Base-by-base conservation (phyloP, 2,329 filamentous ascomycete genomes). In the Pseudocercospora fuligena region DNA sequence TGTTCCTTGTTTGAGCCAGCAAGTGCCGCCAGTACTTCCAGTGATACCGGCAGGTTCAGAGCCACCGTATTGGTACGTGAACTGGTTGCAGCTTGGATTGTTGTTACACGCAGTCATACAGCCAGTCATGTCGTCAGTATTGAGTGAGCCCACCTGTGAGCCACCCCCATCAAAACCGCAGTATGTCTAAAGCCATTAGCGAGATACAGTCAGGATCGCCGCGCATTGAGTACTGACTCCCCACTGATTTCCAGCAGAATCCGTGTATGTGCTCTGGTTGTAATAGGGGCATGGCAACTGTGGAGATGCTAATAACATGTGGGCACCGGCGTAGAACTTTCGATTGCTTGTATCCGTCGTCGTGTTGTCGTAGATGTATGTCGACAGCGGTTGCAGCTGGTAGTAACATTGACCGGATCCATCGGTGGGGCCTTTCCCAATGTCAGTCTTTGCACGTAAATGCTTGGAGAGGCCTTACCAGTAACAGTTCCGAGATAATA, bases 401-500 rank as follows among this genome's bases (percentile, higher is more conserved):
- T 40, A 58, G 56, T 36, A 36, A 63, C 47, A 69, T 47, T 29
- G 60, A 31, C 63, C 64, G 63, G 14, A 60, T 31, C 46, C 64
- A 60, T 36, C 56, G 25, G 53, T 66, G 43, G 33, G 36, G 29
- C 21, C 58, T 66, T 16, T 43, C 12, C 33, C 14, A 53, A 19
- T 49, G 47, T 66, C 33, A 58, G 59, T 31, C 51, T 64, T 23
- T 5, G 27, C 47, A 19, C 3, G 31, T 25, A 1, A 5, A 25
- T 43, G 8, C 19, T 36, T 23, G n/a, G 31, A 23, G 57, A 47
- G 25, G 25, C 54, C 64, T 61, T 21, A 65, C 66, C 40, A 21
- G 60, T 8, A 33, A 57, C 51, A 65, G 57, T 64, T 53, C 64
- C 65, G 11, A 36, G 19, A 33, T 61, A 72, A 9, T 14, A 47